Base-by-base conservation (phyloP, 2,329 filamentous ascomycete genomes). In the Blastomyces parvus region DNA sequence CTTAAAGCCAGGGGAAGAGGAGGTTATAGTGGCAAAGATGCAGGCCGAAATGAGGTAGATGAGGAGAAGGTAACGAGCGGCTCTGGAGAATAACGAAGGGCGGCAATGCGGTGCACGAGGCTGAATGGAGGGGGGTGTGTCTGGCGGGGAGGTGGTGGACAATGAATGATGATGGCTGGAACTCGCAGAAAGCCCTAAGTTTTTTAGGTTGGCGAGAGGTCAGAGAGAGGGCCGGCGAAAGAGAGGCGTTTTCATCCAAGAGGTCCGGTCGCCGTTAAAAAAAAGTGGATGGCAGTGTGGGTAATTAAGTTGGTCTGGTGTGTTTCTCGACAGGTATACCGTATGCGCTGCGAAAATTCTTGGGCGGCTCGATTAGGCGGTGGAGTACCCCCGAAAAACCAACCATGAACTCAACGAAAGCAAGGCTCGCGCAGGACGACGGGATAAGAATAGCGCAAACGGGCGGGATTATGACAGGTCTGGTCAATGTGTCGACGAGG, bases 221-320 rank as follows among this genome's bases (percentile, higher is more conserved):
- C 22, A 42, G 57, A 58, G 13, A 22, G 40, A 30, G 3, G 22
- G 19, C 11, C 55, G 38, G 19, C 13, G 19, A 59, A 30, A 27
- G 38, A 42, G 57, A 44, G 40, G 25, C 14, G 57, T 59, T 59
- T 46, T 2, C n/a, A 42, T 46, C 38, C 25, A 42, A 55, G 33
- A 44, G 30, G 52, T 56, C 46, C 38, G 48, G 59, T 61, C 36
- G 59, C 50, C 33, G 42, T 62, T 62, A 27, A 60, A 9, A 62
- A 27, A 60, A 9, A 62, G 60, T 59, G 64, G 40, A 58, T 27
- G 48, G 61, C 46, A n/a, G 36, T 36, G 52, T 52, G 25, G 55
- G 56, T 44, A 17, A 30, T 22, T 42, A 27, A 11, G 57, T 19
- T 11, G 38, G 46, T 25, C 22, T 36, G 8, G 33, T 36, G n/a